A percentile compares a stretch with the other conserved stretches of the same genome.
These are phyloP conservation scores for Euphrasia arctica DNA, from an alignment of 305 asterid genomes.

Conservation along the genomic window DNA sequence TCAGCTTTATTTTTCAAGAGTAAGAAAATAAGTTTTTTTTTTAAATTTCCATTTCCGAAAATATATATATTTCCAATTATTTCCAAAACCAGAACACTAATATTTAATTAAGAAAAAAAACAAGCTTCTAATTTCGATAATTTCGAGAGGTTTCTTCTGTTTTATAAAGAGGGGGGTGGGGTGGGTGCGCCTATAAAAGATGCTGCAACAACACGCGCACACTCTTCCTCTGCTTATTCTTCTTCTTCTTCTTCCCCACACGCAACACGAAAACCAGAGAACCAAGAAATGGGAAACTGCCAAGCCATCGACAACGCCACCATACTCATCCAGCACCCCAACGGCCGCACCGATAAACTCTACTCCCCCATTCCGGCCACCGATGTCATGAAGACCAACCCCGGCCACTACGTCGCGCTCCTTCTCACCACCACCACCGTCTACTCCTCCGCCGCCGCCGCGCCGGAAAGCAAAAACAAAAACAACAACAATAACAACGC, in stretches of 20 bases:
- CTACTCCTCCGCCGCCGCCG: conserved; percentile 36
- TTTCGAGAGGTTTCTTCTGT: too few relatives aligned
- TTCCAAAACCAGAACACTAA: too few relatives aligned
- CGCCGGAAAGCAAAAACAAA: conserved; percentile 8
- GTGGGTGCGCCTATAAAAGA: conserved; percentile 31
- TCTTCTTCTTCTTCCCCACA: neutral
- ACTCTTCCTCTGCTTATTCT: neutral
- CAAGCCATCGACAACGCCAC: conserved; percentile 85
- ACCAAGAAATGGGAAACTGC: conserved; percentile 69
- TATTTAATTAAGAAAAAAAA: neutral
- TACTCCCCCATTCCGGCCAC: conserved; percentile 48
- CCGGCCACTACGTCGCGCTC: conserved; percentile 85
- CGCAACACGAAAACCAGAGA: neutral
- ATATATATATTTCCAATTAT: neutral
- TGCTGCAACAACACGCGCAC: conserved; percentile 7
- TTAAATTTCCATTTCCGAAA: too few relatives aligned
- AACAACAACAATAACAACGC: conserved; percentile 18
- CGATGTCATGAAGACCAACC: conserved; percentile 61
- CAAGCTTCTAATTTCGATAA: too few relatives aligned
- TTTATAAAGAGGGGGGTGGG: conserved; percentile 8
- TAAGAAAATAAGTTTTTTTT: too few relatives aligned
- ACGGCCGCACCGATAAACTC: conserved; percentile 56
- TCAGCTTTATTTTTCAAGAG: too few relatives aligned
- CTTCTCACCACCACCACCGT: conserved; percentile 74
- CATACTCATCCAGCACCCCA: conserved; percentile 60